A percentile compares a stretch with the other conserved stretches of the same genome.
Evolutionary conservation across 352 stramenopile genomes (phyloP).

Genomic region (Phytophthora constricta): DNA sequence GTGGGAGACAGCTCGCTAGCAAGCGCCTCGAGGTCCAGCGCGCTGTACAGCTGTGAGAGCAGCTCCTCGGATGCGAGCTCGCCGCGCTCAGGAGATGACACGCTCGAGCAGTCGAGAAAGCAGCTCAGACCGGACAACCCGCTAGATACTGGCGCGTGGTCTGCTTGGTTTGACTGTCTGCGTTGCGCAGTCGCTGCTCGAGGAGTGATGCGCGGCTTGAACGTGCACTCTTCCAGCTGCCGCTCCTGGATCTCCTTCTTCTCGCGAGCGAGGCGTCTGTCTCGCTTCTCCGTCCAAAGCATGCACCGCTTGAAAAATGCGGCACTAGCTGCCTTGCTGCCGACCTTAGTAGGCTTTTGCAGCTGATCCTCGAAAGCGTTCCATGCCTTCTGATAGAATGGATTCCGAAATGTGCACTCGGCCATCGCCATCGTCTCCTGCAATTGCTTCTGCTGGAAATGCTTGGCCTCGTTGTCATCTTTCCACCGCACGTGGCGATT

Average conservation of each 20-base stretch:
- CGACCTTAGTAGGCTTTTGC: constrained; percentile 15
- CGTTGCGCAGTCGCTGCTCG: constrained; percentile 3
- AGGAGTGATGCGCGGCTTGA: constrained; percentile 40
- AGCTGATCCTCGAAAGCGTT: constrained; percentile 19
- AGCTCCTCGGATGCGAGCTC: constrained; percentile 18
- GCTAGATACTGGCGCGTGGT: not conserved
- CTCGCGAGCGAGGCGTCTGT: constrained; percentile 43
- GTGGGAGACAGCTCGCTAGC: constrained; percentile 20
- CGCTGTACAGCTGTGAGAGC: constrained; percentile 30
- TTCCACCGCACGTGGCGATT: constrained; percentile 70
- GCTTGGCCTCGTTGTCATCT: constrained; percentile 45
- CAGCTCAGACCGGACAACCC: not conserved
- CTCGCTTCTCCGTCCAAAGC: constrained; percentile 46
- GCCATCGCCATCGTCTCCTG: constrained; percentile 42
- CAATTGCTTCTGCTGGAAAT: constrained; percentile 38
- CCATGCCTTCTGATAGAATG: constrained; percentile 53
- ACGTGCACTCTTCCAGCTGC: constrained; percentile 63
- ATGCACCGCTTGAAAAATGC: constrained; percentile 62
- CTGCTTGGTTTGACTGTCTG: constrained; percentile 19
- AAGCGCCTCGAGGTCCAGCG: constrained; percentile 42
- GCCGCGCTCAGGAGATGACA: constrained; percentile 3
- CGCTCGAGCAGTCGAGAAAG: constrained; percentile 14
- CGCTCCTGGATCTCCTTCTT: constrained; percentile 47
- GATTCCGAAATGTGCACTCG: constrained; percentile 71
- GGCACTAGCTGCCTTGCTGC: not conserved